Conservation (phyloP, 306 rosid species). For the Aeschynomene evenia region DNA sequence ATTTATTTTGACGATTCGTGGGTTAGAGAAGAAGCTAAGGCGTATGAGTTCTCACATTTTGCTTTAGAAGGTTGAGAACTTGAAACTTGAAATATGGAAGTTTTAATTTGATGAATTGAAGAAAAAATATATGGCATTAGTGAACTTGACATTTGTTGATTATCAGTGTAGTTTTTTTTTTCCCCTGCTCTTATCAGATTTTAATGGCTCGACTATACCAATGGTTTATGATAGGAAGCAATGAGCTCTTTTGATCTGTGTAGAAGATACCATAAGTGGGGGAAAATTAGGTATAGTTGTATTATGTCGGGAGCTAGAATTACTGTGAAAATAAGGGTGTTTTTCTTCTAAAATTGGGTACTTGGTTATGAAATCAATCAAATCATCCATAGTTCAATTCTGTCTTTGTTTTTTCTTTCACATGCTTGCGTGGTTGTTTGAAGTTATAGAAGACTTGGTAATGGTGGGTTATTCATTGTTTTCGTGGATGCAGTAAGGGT, state of each 20-base stretch:
- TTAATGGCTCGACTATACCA: background rate
- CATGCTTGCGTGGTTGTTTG: background rate
- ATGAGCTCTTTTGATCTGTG: background rate
- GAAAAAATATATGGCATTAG: background rate
- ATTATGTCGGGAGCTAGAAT: background rate
- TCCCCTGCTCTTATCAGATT: background rate
- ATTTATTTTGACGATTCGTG: background rate
- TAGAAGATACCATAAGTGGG: background rate
- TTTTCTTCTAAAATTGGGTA: conserved; percentile 17
- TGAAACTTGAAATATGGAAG: conserved; percentile 10
- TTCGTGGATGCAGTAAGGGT: conserved; percentile 60
- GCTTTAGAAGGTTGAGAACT: background rate
- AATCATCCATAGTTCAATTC: background rate
- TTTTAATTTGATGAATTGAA: conserved; percentile 1
- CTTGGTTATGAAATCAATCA: background rate
- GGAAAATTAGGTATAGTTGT: background rate
- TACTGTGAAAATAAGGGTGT: background rate
- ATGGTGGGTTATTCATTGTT: conserved; percentile 2
- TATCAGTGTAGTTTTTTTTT: background rate
- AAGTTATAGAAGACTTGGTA: background rate
- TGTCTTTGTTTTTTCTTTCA: conserved; percentile 12
- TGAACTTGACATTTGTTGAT: background rate
- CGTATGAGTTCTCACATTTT: background rate
- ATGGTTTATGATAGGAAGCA: background rate
- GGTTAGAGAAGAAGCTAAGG: background rate